Conservation (phyloP, 2,329 filamentous ascomycete genomes). For the Colletotrichum spinosum region DNA sequence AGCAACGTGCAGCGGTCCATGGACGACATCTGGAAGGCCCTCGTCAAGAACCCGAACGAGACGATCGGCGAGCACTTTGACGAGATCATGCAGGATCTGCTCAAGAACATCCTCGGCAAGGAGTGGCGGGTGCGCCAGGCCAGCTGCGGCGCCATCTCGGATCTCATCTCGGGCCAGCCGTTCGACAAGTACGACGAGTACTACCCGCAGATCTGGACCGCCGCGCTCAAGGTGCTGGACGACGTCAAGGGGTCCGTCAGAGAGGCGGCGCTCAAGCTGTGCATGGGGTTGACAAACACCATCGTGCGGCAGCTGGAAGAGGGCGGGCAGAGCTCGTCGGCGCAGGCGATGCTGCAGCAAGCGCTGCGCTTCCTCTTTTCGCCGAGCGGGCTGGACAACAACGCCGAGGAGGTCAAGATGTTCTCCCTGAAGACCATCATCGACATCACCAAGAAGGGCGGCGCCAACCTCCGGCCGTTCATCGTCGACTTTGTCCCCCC, state of each 20-base stretch:
- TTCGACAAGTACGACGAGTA: conserved; percentile 84
- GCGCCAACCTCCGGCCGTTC: conserved; percentile 81
- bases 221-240: conserved; percentile 90
- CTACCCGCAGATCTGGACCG: conserved; percentile 85
- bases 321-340: conserved; percentile 76
- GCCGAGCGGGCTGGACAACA: conserved; percentile 88
- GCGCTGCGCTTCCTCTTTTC: conserved; percentile 93
- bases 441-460: conserved; percentile 90
- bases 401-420: conserved; percentile 85
- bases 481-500: conserved; percentile 85
- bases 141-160: conserved; percentile 88
- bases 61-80: conserved; percentile 88
- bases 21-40: conserved; percentile 96
- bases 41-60: conserved; percentile 88
- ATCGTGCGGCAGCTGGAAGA: conserved; percentile 88
- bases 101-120: conserved; percentile 86
- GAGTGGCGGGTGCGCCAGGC: conserved; percentile 96
- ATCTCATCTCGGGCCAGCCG: conserved; percentile 85
- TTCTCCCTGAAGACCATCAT: conserved; percentile 88
- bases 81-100: conserved; percentile 86
- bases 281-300: conserved; percentile 85
- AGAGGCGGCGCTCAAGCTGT: conserved; percentile 82
- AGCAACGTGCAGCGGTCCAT: conserved; percentile 92
- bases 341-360: conserved; percentile 83
- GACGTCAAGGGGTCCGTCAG: conserved; percentile 95